A percentile compares a stretch with the other conserved stretches of the same genome.
Evolutionary conservation across 2,329 filamentous ascomycete species (phyloP).

Genomic region (Trichoderma afroharzianum): DNA sequence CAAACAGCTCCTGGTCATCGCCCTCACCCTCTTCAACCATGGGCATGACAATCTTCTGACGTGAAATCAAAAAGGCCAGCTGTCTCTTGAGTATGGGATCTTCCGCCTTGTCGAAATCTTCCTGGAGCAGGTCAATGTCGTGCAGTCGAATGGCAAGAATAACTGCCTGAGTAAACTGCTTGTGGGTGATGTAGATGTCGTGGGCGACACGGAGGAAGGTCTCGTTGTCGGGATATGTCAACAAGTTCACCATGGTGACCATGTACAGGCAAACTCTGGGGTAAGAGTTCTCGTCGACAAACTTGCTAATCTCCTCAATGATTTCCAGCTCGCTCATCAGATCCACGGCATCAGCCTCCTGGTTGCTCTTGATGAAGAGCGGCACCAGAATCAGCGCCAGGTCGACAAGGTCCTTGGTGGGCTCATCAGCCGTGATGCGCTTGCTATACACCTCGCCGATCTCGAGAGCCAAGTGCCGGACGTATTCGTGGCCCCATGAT

Average conservation of each 20-base stretch:
- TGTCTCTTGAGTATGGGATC: conserved; percentile 87
- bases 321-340: conserved; percentile 96
- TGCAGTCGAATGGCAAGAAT: conserved; percentile 91
- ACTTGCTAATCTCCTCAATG: conserved; percentile 84
- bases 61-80: conserved; percentile 85
- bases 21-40: conserved; percentile 57
- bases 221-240: conserved; percentile 97
- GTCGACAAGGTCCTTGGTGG: conserved; percentile 78
- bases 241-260: conserved; percentile 96
- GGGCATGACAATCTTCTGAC: conserved; percentile 84
- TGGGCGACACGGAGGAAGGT: conserved; percentile 91
- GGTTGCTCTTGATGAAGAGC: conserved; percentile 94
- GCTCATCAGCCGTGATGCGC: conserved; percentile 78
- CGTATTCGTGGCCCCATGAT: conserved; percentile 98
- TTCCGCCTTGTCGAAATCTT: conserved; percentile 74
- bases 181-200: conserved; percentile 88
- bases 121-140: conserved; percentile 75
- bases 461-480: conserved; percentile 89
- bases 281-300: conserved; percentile 92
- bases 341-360: conserved; percentile 96
- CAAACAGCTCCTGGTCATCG: conserved; percentile 70
- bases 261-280: conserved; percentile 93
- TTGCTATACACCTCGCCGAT: conserved; percentile 93
- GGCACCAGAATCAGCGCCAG: conserved; percentile 83
- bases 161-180: conserved; percentile 90